phyloP scores from a whole-genome alignment of 805 yeast species.

The Kluyveromyces lactis region DNA sequence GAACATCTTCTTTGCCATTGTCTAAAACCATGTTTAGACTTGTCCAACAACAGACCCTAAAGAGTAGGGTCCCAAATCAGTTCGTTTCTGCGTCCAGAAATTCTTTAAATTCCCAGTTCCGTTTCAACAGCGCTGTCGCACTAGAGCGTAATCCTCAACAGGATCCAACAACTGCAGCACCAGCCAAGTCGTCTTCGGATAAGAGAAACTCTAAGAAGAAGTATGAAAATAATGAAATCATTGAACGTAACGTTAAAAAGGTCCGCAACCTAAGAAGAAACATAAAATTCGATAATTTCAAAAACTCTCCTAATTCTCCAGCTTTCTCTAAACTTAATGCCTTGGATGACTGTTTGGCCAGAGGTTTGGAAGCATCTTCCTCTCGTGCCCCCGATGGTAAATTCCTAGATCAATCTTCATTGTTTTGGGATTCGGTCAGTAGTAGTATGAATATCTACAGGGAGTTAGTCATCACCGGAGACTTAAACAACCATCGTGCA shows the following conservation, averaged over 20 bases:
- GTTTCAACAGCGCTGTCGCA: constrained; percentile 30
- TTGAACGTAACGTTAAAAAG: constrained; percentile 21
- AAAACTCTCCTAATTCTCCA: constrained; percentile 33
- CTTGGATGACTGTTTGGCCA: constrained; percentile 40
- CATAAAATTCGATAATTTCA: constrained; percentile 11
- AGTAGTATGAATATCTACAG: constrained; percentile 44
- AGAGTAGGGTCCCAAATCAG: constrained; percentile 33
- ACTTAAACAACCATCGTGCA: constrained; percentile 38
- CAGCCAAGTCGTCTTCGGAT: neutral
- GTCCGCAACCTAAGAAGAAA: constrained; percentile 21
- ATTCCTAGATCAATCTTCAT: constrained; percentile 16
- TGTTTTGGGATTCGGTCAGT: constrained; percentile 46
- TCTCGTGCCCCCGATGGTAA: constrained; percentile 3
- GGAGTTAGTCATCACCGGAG: constrained; percentile 39
- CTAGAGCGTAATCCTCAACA: constrained; percentile 21
- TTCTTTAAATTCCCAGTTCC: constrained; percentile 31
- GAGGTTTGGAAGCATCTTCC: constrained; percentile 10
- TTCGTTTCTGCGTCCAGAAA: constrained; percentile 31
- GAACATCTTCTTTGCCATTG: too few species aligned
- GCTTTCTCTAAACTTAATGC: constrained; percentile 43
- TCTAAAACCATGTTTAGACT: constrained; percentile 23
- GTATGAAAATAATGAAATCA: neutral
- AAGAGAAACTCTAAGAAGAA: neutral
- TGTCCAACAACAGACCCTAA: constrained; percentile 29
- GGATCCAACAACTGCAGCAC: constrained; percentile 7